These are phyloP conservation scores for Polygonum maritimum DNA, from an alignment of 148 eudicot genomes.

Conservation along the genomic window DNA sequence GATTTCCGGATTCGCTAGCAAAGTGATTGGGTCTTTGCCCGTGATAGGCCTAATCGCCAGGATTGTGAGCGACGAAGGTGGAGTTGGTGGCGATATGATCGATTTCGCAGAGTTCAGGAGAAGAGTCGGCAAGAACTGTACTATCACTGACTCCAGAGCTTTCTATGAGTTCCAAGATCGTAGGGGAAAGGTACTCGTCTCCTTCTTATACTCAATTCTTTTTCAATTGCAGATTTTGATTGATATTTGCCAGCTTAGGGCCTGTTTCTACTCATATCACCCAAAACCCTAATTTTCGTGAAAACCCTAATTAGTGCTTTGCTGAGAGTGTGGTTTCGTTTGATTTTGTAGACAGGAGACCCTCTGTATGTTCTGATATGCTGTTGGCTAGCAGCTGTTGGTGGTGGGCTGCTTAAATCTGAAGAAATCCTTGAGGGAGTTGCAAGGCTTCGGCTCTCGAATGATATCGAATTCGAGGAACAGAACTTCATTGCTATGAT, in stretches of 20 bases:
- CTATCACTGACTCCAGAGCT: slow-evolving; percentile 64
- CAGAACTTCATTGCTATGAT: slow-evolving; percentile 75
- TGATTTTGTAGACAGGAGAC: slow-evolving; percentile 49
- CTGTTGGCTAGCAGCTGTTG: slow-evolving; percentile 96
- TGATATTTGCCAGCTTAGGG: neutral
- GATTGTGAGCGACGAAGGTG: slow-evolving; percentile 67
- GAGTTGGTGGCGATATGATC: slow-evolving; percentile 61
- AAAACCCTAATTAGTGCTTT: too few relatives aligned
- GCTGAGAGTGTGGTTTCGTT: neutral
- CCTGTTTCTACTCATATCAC: too few relatives aligned
- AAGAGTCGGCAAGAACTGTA: slow-evolving; percentile 73
- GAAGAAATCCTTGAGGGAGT: slow-evolving; percentile 96
- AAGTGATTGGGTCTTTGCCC: slow-evolving; percentile 75
- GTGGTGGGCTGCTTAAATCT: slow-evolving; percentile 90
- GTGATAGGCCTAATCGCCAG: slow-evolving; percentile 68
- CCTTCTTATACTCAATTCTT: neutral
- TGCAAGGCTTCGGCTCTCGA: slow-evolving; percentile 64
- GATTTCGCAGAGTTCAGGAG: slow-evolving; percentile 88
- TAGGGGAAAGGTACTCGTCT: slow-evolving; percentile 43
- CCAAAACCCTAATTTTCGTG: too few relatives aligned
- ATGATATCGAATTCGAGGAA: slow-evolving; percentile 91
- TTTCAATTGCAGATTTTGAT: neutral
- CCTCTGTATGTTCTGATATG: slow-evolving; percentile 70
- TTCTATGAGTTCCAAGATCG: slow-evolving; percentile 63
- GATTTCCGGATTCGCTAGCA: slow-evolving; percentile 46